Evolutionary conservation across 768 basidiomycete genomes (phyloP).

Genomic region (Sarcomyxa edulis): DNA sequence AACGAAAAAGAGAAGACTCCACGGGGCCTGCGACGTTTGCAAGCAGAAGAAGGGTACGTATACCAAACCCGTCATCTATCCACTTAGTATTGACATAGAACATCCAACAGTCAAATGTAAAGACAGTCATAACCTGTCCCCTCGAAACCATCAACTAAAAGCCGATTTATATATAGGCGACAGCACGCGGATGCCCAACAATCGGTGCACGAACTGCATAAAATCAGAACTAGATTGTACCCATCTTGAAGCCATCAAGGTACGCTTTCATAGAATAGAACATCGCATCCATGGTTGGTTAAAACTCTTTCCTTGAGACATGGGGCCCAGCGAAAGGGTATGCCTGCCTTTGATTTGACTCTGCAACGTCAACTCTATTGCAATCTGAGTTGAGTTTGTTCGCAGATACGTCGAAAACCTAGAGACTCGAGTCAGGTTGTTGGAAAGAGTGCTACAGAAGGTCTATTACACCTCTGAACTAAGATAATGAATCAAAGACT

Average conservation of each 20-base stretch:
- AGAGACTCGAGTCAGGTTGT: constrained; percentile 55
- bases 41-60: constrained; percentile 62
- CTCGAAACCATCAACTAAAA: background rate
- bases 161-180: constrained; percentile 39
- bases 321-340: constrained; percentile 31
- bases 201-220: constrained; percentile 53
- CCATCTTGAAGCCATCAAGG: constrained; percentile 53
- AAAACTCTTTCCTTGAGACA: constrained; percentile 13
- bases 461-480: constrained; percentile 22
- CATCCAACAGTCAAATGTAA: constrained; percentile 17
- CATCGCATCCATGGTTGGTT: background rate
- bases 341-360: constrained; percentile 37
- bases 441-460: constrained; percentile 54
- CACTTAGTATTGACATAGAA: background rate
- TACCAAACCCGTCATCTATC: constrained; percentile 3
- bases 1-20: constrained; percentile 56
- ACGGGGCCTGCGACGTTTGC: constrained; percentile 69
- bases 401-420: constrained; percentile 59
- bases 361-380: constrained; percentile 30
- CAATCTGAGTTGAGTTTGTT: background rate
- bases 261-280: constrained; percentile 21
- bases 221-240: constrained; percentile 44
- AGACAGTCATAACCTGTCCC: constrained; percentile 15
- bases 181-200: constrained; percentile 52
- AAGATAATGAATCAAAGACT: background rate